Conservation (phyloP, 305 asterid genomes). For the Lippia alba region DNA sequence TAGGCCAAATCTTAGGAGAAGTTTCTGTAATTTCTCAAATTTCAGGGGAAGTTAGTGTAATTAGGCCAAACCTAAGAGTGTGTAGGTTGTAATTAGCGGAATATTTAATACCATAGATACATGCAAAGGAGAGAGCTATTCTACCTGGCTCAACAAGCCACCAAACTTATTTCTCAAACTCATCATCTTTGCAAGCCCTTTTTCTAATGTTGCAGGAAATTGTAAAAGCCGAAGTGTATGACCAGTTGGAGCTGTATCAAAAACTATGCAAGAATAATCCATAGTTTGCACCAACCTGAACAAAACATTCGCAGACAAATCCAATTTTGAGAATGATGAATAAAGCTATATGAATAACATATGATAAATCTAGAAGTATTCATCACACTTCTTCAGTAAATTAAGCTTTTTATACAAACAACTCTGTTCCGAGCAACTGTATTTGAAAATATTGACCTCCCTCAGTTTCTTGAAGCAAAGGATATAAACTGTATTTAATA, state of each 20-base stretch:
- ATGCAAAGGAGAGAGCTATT: neutral
- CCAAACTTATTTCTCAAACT: conserved; percentile 92
- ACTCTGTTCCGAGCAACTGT: neutral
- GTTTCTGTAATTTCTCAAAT: no score
- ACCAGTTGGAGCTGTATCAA: conserved; percentile 99
- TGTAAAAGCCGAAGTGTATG: conserved; percentile 96
- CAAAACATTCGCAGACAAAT: conserved; percentile 25
- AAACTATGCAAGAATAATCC: conserved; percentile 96
- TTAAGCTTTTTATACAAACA: neutral
- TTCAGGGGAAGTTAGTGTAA: no score
- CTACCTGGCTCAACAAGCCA: conserved; percentile 89
- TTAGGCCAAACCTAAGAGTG: no score
- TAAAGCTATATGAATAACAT: neutral
- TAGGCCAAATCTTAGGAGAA: no score
- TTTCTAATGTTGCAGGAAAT: conserved; percentile 95
- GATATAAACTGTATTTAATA: conserved; percentile 1
- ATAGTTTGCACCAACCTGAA: conserved; percentile 95
- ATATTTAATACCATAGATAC: no score
- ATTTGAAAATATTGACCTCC: neutral
- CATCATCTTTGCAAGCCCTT: conserved; percentile 91
- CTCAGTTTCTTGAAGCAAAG: conserved; percentile 12
- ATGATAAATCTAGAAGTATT: conserved; percentile 1
- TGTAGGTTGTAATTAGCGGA: no score
- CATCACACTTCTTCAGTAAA: conserved; percentile 3
- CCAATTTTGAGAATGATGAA: conserved; percentile 24